Percentiles rank a stretch among this genome's conserved stretches.
Evolutionary conservation across 331 rosid genomes (phyloP).

Genomic region (Malus hybrid): DNA sequence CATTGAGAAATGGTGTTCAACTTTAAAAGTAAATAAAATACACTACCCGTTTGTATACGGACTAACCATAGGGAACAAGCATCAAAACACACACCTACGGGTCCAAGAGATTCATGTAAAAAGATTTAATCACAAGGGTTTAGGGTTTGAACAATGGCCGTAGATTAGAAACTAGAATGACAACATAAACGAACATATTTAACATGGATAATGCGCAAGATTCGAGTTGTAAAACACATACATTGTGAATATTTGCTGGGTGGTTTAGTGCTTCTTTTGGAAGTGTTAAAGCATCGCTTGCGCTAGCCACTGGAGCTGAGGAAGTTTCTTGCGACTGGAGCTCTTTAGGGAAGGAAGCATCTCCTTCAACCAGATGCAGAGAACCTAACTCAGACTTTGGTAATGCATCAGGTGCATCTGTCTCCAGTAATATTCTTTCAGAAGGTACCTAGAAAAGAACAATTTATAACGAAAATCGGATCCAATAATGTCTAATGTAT

Average conservation of each 20-base stretch:
- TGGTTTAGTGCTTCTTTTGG: constrained; percentile 69
- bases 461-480: neutral
- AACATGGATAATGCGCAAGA: neutral
- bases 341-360: constrained; percentile 36
- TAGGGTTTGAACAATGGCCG: neutral
- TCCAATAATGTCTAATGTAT: neutral
- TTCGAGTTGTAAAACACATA: constrained; percentile 7
- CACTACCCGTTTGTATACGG: neutral
- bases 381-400: constrained; percentile 44
- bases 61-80: neutral
- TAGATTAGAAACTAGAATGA: neutral
- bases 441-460: constrained; percentile 52
- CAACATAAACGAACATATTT: neutral
- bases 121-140: neutral
- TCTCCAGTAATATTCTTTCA: constrained; percentile 80
- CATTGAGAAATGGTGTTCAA: neutral
- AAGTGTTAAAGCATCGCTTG: constrained; percentile 26
- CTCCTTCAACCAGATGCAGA: constrained; percentile 56
- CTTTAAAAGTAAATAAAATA: neutral
- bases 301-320: constrained; percentile 13
- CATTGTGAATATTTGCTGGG: constrained; percentile 62
- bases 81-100: neutral
- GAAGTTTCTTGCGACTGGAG: constrained; percentile 13
- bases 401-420: constrained; percentile 94
- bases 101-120: neutral